Base-by-base conservation (phyloP, 768 basidiomycete species). In the Panaeolus cyanescens region DNA sequence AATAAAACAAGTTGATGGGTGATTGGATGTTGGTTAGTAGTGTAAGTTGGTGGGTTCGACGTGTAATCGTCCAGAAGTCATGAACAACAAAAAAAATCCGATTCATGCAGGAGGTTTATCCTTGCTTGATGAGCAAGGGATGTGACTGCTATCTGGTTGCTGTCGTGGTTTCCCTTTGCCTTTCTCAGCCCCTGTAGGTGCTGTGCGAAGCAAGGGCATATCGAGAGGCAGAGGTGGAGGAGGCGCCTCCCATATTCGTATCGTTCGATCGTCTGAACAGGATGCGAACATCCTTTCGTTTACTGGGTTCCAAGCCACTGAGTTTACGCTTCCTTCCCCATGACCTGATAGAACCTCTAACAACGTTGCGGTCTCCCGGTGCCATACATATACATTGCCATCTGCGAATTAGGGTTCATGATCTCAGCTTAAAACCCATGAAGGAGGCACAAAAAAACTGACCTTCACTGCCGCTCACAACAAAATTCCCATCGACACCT, bases 381-480 rank as follows among this genome's bases (percentile, higher is more conserved):
- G 93, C 96, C 96, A 99, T 33, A 98, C 85, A 77, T 98, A 97
- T 45, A 99, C 90, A 64, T 91, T 91, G 42, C 90, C 87, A 75
- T 99, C 97, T 99, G 71, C 28, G 54, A 55, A 39, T 54, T 22
- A 53, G 33, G 53, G 54, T 54, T 53, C 25, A 36, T 20, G 45
- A 42, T 32, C 12, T 32, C 19, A 59, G 45, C 12, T 28, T 4
- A 15, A 39, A 34, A 12, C 7, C 30, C 33, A 39, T 32, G 22
- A 50, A 40, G 32, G 56, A 60, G 15, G 32, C 58, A 61, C 20
- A 10, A 55, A 3, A 39, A 45, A 67, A 74, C 84, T 56, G 65
- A 93, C 96, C 96, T 87, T 98, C 96, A 70, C 95, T 96, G 20
- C 96, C 97, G 69, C 92, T 95, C 62, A 94, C 85, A 56, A 99